Conservation (phyloP, 805 yeast genomes). For the Teunomyces stri region DNA sequence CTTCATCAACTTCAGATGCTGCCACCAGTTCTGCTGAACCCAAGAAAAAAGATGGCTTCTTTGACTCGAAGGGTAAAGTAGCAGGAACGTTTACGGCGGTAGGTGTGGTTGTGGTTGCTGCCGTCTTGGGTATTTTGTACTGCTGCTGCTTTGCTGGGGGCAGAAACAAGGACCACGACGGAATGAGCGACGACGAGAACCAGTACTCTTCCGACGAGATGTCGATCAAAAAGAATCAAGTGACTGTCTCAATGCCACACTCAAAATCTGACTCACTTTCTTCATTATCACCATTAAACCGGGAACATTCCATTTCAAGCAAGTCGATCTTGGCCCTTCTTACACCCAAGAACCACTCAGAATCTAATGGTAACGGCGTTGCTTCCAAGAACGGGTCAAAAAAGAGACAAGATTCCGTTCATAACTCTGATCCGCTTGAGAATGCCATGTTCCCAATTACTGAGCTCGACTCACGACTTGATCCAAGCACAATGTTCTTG, state of each 20-base stretch:
- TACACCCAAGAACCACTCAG: slow-evolving; percentile 11
- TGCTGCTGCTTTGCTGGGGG: slow-evolving; percentile 32
- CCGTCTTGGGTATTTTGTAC: slow-evolving; percentile 42
- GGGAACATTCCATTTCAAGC: slow-evolving; percentile 27
- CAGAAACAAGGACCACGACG: slow-evolving; percentile 17
- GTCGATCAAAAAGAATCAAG: slow-evolving; percentile 17
- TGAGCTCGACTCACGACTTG: slow-evolving; percentile 52
- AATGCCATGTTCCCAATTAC: slow-evolving; percentile 19
- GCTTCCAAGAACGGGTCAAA: slow-evolving; percentile 8
- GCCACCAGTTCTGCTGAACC: slow-evolving; percentile 6
- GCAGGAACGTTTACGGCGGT: slow-evolving; percentile 85
- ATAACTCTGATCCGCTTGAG: slow-evolving; percentile 4
- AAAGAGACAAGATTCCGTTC: slow-evolving; percentile 7
- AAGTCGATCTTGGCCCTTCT: slow-evolving; percentile 33
- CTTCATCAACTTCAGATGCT: slow-evolving; percentile 8
- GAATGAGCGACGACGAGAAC: slow-evolving; percentile 39
- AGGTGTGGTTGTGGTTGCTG: slow-evolving; percentile 55
- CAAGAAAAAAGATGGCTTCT: slow-evolving; percentile 44
- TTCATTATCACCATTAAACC: slow-evolving; percentile 18
- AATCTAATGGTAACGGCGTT: slow-evolving; percentile 9
- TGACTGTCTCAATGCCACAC: slow-evolving; percentile 3
- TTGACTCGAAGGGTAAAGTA: slow-evolving; percentile 69
- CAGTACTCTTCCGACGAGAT: slow-evolving; percentile 34
- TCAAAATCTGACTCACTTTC: slow-evolving; percentile 8
- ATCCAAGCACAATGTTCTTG: slow-evolving; percentile 51